A percentile compares a stretch with the other conserved stretches of the same genome.
Evolutionary conservation across 192 early-diverging fungal species (phyloP).

Genomic region (Chytriomyces sp.): DNA sequence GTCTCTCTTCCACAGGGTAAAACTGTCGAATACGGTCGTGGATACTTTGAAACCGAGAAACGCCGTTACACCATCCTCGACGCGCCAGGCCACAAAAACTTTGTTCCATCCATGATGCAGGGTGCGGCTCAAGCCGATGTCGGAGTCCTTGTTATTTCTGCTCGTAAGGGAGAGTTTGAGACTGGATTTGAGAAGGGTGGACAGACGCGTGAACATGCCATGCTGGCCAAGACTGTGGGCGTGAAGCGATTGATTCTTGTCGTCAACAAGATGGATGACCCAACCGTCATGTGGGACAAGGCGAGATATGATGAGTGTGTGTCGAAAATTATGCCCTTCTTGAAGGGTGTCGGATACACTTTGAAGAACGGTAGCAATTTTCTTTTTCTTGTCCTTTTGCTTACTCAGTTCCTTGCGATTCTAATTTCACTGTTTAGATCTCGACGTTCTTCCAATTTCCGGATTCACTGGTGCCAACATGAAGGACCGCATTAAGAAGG

Average conservation of each 20-base stretch:
- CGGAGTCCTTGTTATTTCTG: slow-evolving; percentile 94
- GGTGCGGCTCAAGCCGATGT: slow-evolving; percentile 97
- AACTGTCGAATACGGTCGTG: slow-evolving; percentile 97
- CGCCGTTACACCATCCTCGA: slow-evolving; percentile 97
- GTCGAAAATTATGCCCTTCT: slow-evolving; percentile 84
- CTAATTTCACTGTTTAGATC: slow-evolving; percentile 48
- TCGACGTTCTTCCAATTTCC: slow-evolving; percentile 91
- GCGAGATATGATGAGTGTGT: slow-evolving; percentile 91
- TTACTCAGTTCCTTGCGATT: slow-evolving; percentile 9
- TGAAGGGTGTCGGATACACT: slow-evolving; percentile 89
- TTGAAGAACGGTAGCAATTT: slow-evolving; percentile 68
- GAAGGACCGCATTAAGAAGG: slow-evolving; percentile 76
- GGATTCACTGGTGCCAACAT: slow-evolving; percentile 97
- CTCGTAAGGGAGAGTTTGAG: slow-evolving; percentile 99
- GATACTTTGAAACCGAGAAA: slow-evolving; percentile 94
- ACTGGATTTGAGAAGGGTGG: slow-evolving; percentile 99
- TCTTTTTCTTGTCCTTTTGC: slow-evolving; percentile 8
- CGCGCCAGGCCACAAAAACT: slow-evolving; percentile 98
- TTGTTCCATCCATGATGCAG: slow-evolving; percentile 95
- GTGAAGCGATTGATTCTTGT: slow-evolving; percentile 90
- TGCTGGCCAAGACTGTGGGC: slow-evolving; percentile 96
- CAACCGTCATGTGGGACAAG: slow-evolving; percentile 93
- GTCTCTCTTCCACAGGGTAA: slow-evolving; percentile 68
- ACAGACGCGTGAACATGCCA: slow-evolving; percentile 97
- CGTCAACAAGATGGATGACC: slow-evolving; percentile 99